Conservation (phyloP, 2,329 filamentous ascomycete species). For the Botrytis paeoniae region DNA sequence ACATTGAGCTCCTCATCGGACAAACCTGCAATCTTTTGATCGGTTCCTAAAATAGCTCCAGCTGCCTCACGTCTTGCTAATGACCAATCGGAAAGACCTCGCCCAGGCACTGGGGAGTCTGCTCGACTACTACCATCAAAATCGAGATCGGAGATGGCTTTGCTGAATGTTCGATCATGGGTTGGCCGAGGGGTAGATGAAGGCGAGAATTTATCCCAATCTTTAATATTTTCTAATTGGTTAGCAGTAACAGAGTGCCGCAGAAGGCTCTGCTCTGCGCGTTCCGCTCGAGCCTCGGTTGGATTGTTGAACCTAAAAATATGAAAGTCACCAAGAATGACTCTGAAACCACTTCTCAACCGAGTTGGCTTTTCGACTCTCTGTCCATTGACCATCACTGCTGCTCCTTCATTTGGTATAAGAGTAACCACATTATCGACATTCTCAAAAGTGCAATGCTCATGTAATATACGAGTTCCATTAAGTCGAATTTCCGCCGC, state of each 20-base stretch:
- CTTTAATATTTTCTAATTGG: constrained; percentile 55
- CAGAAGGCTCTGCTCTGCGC: constrained; percentile 82
- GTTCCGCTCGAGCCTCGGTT: constrained; percentile 88
- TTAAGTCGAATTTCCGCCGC: constrained; percentile 90
- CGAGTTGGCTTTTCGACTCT: constrained; percentile 82
- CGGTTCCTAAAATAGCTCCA: constrained; percentile 79
- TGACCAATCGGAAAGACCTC: constrained; percentile 84
- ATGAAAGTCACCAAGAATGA: constrained; percentile 96
- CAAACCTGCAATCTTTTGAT: constrained; percentile 85
- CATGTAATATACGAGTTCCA: constrained; percentile 84
- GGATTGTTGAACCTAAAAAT: constrained; percentile 99
- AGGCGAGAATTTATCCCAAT: constrained; percentile 56
- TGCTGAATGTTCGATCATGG: constrained; percentile 80
- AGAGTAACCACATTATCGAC: constrained; percentile 89
- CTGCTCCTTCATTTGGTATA: constrained; percentile 83
- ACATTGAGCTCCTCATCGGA: constrained; percentile 93
- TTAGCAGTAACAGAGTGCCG: constrained; percentile 73
- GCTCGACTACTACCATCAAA: constrained; percentile 64
- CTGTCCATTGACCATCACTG: constrained; percentile 96
- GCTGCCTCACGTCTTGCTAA: constrained; percentile 93
- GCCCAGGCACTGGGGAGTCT: constrained; percentile 72
- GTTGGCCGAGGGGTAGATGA: constrained; percentile 58
- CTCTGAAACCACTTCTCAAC: constrained; percentile 85
- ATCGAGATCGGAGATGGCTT: constrained; percentile 73
- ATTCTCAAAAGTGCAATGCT: constrained; percentile 95